phyloP scores from a whole-genome alignment of 2,329 filamentous ascomycete species.

The Metarhizium guizhouense region DNA sequence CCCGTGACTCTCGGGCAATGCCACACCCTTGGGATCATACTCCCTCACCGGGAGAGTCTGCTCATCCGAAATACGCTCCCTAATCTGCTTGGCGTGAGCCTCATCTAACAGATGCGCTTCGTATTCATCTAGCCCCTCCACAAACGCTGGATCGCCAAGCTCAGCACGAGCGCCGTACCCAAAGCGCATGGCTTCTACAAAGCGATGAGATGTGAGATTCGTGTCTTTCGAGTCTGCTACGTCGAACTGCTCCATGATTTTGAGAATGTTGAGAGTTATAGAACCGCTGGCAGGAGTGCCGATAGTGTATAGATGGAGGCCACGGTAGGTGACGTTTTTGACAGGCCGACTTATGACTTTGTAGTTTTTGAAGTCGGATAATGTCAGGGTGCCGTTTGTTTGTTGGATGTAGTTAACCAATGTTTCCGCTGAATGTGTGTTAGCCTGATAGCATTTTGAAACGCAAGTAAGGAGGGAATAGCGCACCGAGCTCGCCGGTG shows the following conservation, averaged over 20 bases:
- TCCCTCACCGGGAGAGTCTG: constrained; percentile 61
- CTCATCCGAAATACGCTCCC: constrained; percentile 60
- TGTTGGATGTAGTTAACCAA: constrained; percentile 61
- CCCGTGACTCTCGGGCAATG: constrained; percentile 60
- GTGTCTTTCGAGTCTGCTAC: constrained; percentile 40
- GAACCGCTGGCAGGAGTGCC: constrained; percentile 71
- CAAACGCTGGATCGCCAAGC: constrained; percentile 74
- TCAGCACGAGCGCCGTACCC: constrained; percentile 72
- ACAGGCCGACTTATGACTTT: constrained; percentile 55
- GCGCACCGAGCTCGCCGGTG: constrained; percentile 50
- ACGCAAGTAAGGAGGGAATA: background rate
- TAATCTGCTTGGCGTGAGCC: constrained; percentile 48
- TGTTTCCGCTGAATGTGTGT: constrained; percentile 47
- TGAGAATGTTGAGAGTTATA: constrained; percentile 67
- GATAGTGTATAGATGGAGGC: constrained; percentile 59
- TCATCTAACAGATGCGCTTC: constrained; percentile 60
- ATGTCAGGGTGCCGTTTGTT: constrained; percentile 74
- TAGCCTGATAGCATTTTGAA: constrained; percentile 4
- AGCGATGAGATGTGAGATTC: constrained; percentile 68
- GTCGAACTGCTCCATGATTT: constrained; percentile 71
- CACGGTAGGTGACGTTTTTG: constrained; percentile 56
- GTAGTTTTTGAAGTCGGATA: constrained; percentile 70
- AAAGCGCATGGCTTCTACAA: constrained; percentile 85
- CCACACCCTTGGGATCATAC: constrained; percentile 63
- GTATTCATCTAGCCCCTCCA: constrained; percentile 52